Conservation (phyloP, 2,329 filamentous ascomycete species). For the Sporothrix protearum region DNA sequence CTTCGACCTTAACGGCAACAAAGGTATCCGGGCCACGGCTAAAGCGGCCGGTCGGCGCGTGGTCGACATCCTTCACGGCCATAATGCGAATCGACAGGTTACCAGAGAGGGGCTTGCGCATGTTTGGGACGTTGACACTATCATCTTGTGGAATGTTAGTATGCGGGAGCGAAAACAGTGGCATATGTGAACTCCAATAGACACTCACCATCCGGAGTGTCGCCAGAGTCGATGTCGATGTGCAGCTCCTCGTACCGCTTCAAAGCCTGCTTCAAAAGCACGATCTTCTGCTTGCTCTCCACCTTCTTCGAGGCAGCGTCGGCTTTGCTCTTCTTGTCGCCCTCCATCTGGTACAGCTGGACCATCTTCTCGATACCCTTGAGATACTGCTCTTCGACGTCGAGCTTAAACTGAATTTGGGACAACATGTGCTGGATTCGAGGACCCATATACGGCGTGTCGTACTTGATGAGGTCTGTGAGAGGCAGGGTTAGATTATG, state of each 20-base stretch:
- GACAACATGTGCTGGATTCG: slow-evolving; percentile 99
- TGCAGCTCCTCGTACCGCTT: slow-evolving; percentile 97
- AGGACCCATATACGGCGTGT: slow-evolving; percentile 89
- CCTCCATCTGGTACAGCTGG: slow-evolving; percentile 93
- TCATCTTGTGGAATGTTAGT: slow-evolving; percentile 62
- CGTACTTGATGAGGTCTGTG: slow-evolving; percentile 94
- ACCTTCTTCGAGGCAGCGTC: slow-evolving; percentile 86
- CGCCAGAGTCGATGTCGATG: slow-evolving; percentile 79
- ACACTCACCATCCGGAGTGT: slow-evolving; percentile 74
- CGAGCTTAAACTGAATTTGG: slow-evolving; percentile 97
- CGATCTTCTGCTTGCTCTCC: slow-evolving; percentile 97
- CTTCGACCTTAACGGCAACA: slow-evolving; percentile 94
- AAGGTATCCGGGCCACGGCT: slow-evolving; percentile 91
- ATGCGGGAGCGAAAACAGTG: no score
- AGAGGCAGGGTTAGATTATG: background rate
- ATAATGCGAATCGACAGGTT: slow-evolving; percentile 82
- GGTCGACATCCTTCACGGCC: slow-evolving; percentile 90
- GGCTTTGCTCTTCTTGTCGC: slow-evolving; percentile 89
- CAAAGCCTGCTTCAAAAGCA: slow-evolving; percentile 89
- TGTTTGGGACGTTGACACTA: slow-evolving; percentile 89
- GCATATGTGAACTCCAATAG: no score
- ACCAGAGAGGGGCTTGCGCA: slow-evolving; percentile 92
- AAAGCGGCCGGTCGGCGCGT: slow-evolving; percentile 79
- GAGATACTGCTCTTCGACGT: slow-evolving; percentile 97
- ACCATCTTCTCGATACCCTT: slow-evolving; percentile 99